Base-by-base conservation (phyloP, 2,329 filamentous ascomycete species). In the Fusarium falciforme region DNA sequence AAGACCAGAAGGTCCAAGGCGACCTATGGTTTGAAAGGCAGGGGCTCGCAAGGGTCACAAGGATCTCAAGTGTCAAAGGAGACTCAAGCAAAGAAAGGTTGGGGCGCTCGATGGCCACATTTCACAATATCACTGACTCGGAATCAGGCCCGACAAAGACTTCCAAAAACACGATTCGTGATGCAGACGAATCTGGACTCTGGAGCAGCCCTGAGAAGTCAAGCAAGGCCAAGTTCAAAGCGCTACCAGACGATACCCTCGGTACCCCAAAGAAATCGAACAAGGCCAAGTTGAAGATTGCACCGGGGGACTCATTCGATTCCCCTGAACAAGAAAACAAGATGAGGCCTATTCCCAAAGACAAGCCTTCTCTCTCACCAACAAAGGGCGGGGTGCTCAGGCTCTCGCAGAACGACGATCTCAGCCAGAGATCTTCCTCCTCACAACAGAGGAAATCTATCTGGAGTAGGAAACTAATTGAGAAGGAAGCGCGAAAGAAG, bases 11-110 rank as follows among this genome's bases (percentile, higher is more conserved):
- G 40, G 1, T 40, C 69, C 47, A 82, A 73, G 42, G 0, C 25
- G 2, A 83, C 71, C 7, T 83, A 82, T 64, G 70, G 67, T n/a
- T 79, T 67, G 17, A 78, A 66, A 25, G 31, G 14, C 11, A 47
- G 63, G 20, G 71, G 68, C 25, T 80, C 76, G 4, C 79, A 79
- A 49, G 70, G 72, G 54, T 63, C 72, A 14, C 68, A 67, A 54
- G 70, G 73, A 44, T 75, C 76, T 16, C 68, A 71, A 54, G 75
- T 60, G 20, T 54, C 35, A 10, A 29, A 33, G 49, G 68, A 68
- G 44, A 74, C 73, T n/a, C 67, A 71, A 60, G 67, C 64, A 22
- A 73, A 69, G 20, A 74, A 70, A 76, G 73, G 77, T 78, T 52
- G 36, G 67, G 60, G 11, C 14, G 33, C 57, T 52, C 40, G 3